These are phyloP conservation scores for Botryosphaeria agaves DNA, from an alignment of 2,329 filamentous ascomycete genomes.

Conservation along the genomic window DNA sequence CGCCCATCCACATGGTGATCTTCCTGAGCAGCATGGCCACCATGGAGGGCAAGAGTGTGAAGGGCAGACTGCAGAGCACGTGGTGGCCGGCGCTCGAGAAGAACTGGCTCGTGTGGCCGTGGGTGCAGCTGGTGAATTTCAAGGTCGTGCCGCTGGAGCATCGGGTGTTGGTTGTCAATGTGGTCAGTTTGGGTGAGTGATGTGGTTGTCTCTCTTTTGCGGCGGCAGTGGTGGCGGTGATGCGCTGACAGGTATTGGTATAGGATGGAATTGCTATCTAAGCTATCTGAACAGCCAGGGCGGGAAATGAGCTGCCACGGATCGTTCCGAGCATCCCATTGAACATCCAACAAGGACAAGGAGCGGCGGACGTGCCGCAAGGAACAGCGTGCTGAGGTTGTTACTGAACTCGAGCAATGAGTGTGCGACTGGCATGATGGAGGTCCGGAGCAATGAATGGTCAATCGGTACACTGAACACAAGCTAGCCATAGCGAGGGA, in stretches of 20 bases:
- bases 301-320: no score
- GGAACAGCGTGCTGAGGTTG: no score
- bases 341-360: no score
- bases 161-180: conserved; percentile 71
- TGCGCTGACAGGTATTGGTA: conserved; percentile 3
- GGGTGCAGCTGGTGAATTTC: conserved; percentile 76
- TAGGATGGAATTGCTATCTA: conserved; percentile 42
- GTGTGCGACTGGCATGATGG: no score
- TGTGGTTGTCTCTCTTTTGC: conserved; percentile 2
- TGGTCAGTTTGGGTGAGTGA: conserved; percentile 49
- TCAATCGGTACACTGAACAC: no score
- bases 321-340: no score
- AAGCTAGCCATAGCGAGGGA: no score
- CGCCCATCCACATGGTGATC: conserved; percentile 62
- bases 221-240: background rate
- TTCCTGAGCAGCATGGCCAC: conserved; percentile 72
- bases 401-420: no score
- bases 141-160: conserved; percentile 70
- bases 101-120: conserved; percentile 81
- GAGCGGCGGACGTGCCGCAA: no score
- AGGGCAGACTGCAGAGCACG: conserved; percentile 53
- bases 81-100: conserved; percentile 58
- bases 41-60: conserved; percentile 28
- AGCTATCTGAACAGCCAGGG: conserved; percentile 35
- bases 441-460: no score